A percentile compares a stretch with the other conserved stretches of the same genome.
phyloP scores from a whole-genome alignment of 257 asterid genomes.

The Nicotiana sylvestris region DNA sequence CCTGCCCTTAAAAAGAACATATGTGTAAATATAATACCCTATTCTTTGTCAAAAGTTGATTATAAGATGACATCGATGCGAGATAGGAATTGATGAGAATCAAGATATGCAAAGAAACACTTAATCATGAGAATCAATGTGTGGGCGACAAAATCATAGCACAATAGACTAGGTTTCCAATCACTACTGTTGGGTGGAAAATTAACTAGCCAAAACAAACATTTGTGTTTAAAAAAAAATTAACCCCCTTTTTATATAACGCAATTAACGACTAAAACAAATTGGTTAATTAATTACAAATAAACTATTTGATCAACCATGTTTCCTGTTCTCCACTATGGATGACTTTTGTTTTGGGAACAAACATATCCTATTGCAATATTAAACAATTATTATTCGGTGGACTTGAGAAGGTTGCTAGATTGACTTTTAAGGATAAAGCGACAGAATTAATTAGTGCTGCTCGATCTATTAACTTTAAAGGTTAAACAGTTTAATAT shows the following conservation, averaged over 20 bases:
- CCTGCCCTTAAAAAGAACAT: no score
- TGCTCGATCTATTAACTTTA: neutral
- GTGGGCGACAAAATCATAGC: constrained; percentile 50
- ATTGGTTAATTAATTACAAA: neutral
- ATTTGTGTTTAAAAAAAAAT: neutral
- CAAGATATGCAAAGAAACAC: constrained; percentile 10
- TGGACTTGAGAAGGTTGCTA: neutral
- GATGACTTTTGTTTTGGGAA: neutral
- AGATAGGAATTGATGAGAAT: neutral
- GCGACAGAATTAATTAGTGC: neutral
- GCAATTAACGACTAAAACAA: neutral
- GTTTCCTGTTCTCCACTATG: constrained; percentile 6
- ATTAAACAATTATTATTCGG: neutral
- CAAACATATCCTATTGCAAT: neutral
- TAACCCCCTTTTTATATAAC: neutral
- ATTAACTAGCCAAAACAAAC: constrained; percentile 4
- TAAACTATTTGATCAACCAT: neutral
- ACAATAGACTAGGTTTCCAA: constrained; percentile 13
- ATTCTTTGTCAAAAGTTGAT: constrained; percentile 15
- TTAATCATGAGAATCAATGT: constrained; percentile 25
- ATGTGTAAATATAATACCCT: no score
- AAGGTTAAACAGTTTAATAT: neutral
- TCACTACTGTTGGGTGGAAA: neutral
- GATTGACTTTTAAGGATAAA: neutral
- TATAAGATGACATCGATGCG: constrained; percentile 1